Evolutionary conservation across 768 basidiomycete species (phyloP), one percentile per base, ranked within the genome.

Genomic region (Boletus pseudo-olivaceus): DNA sequence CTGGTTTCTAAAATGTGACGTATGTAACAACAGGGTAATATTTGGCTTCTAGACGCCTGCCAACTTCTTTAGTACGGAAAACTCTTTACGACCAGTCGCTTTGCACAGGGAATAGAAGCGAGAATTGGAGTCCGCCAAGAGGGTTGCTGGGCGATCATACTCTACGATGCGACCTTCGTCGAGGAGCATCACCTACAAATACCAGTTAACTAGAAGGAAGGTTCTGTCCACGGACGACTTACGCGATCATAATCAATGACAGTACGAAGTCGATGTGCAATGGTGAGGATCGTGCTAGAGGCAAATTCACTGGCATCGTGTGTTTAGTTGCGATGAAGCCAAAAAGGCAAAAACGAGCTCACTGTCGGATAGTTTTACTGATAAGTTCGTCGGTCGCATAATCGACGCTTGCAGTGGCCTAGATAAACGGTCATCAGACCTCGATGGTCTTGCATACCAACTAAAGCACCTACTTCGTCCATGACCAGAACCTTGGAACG

Each of bases 371-470:
- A 4, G 88, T 90, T 65, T 87, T 87, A 35, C 86, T 78, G 60
- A 91, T 94, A 4, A 93, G 76, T 64, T 93, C 90, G 66, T 95
- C 92, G 0, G 93, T 93, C 20, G 90, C 90, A 67, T 93, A 90
- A 66, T 91, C 89, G 44, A 90, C 90, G 57, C 80, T 82, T 43
- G 87, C 86, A 39, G 87, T 85, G 37, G 86, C 87, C 85, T 86
- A 45, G 51, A 38, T 27, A 19, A 35, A 19, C 7, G 14, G 20
- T 30, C 35, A 11, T 57, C 44, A 43, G 23, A 34, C 62, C 39
- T 59, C 40, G 50, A 32, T 20, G 14, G 54, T 17, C 51, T 30
- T 19, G 23, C 4, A 46, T n/a, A 30, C 29, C 17, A 27, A 41
- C 10, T 10, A 11, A 27, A 10, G 40, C 23, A 67, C 78, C 29